Evolutionary conservation across 352 stramenopile species (phyloP), one percentile per base, ranked within the genome.

Genomic region (Plasmopara muralis): DNA sequence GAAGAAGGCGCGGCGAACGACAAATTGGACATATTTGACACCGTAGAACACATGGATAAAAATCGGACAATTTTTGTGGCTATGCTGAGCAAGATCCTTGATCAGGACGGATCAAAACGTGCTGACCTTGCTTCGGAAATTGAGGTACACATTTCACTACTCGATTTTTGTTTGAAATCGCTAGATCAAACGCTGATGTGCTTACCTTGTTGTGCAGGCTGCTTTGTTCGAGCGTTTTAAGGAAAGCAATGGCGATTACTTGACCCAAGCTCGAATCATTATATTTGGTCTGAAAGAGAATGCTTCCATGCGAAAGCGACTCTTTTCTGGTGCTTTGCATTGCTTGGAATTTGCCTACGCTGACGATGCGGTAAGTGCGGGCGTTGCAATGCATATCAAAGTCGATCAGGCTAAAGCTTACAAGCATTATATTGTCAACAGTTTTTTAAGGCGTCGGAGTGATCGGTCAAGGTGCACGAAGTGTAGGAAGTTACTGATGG

Each of bases 141-240:
- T 47, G 80, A 91, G 70, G 78, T 87, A 50, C 12, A 9, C 33
- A 5, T 41, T 41, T 1, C 6, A 12, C 15, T 9, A 13, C 16
- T 30, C 25, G 30, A 18, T 0, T 34, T 31, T 12, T n/a, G n/a
- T 14, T 31, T 6, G 14, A 38, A 45, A n/a, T 7, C 16, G 13
- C 9, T n/a, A 47, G 10, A 44, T 3, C 55, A 50, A 25, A 47
- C 37, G 43, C 9, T 62, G 18, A 31, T 58, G 35, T 40, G 15
- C 10, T 33, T 5, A 3, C 20, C 20, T 25, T 46, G 7, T 30
- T 28, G 28, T 55, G 10, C 31, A 90, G 79, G 64, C 66, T 10
- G 64, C 76, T 45, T 68, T 93, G 33, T 90, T 85, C 57, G 83
- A 90, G 49, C 79, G 83, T 9, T 90, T 87, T 39, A 88, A 84